Base-by-base conservation (phyloP, 192 early-diverging fungal species). In the Gamsiella multidivaricata region DNA sequence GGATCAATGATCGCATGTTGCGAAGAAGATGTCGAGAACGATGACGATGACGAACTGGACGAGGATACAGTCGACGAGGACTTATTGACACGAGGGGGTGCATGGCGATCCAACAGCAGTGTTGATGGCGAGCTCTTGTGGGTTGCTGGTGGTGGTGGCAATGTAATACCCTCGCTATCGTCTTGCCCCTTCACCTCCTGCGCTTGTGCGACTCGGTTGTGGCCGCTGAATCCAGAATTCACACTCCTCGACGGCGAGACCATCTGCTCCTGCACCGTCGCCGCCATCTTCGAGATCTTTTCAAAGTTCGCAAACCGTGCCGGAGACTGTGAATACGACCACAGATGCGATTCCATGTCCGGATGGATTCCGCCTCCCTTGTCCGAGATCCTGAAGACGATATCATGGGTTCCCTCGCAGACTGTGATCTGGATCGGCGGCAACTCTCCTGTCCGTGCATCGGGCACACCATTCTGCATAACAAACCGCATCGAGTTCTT, bases 381-480 rank as follows among this genome's bases (percentile, higher is more conserved):
- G 80, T 98, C 97, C 5, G 94, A 96, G 26, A 98, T 82, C n/a
- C 97, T 89, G 75, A 98, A 93, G 5, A 91, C 88, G 50, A 98
- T 88, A 70, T 93, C 91, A 26, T 80, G 84, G 37, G 87, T 81
- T 68, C 88, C 87, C 46, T 88, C 82, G 70, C 93, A 94, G 53
- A 96, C 86, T 14, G 97, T 98, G 17, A 96, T 90, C 39, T 83
- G 84, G 60, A 97, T 94, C 2, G 94, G 91, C 39, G 96, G 97
- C 22, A 91, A 88, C 15, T 73, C 55, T 8, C 69, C 46, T 9
- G 75, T 47, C 26, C 49, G 47, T 26, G 61, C 53, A 75, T 61
- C 70, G 54, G 1, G 82, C 64, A 81, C 88, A 83, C 33, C 82
- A 79, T 34, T 81, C 71, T 37, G 58, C 63, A 93, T 86, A 23